These are phyloP conservation scores for Trichodelitschia bisporula DNA, from an alignment of 495 filamentous ascomycete species.

Conservation along the genomic window DNA sequence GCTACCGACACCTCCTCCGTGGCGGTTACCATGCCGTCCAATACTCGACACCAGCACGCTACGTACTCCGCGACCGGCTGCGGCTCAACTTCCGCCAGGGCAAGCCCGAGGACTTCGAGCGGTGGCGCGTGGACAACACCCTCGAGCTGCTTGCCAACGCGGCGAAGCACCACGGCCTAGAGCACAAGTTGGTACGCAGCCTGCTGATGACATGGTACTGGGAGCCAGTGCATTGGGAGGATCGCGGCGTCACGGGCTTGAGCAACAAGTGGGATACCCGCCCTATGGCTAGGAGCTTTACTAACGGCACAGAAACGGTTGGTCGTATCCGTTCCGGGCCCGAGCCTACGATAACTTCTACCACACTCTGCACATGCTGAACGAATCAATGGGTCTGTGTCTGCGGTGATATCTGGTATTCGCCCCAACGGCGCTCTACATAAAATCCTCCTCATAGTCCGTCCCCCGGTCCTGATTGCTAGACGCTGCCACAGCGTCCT, in stretches of 20 bases:
- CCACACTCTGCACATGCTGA: conserved; percentile 14
- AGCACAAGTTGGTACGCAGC: conserved; percentile 63
- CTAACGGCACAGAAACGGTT: conserved; percentile 2
- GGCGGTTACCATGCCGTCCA: conserved; percentile 52
- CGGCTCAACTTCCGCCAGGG: conserved; percentile 45
- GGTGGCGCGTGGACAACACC: conserved; percentile 41
- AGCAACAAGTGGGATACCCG: background rate
- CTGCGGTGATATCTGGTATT: conserved; percentile 5
- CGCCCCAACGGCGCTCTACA: conserved; percentile 19
- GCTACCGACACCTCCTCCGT: conserved; percentile 62
- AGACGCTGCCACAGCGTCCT: conserved; percentile 34
- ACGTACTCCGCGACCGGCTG: conserved; percentile 35
- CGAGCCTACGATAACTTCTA: conserved; percentile 15
- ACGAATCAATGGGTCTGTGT: conserved; percentile 18
- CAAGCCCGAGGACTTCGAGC: conserved; percentile 26
- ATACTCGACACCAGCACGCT: conserved; percentile 54
- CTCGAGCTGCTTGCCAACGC: conserved; percentile 54
- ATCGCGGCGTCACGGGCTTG: background rate
- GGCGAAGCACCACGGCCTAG: conserved; percentile 35
- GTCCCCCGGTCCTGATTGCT: conserved; percentile 42
- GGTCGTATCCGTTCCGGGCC: conserved; percentile 3
- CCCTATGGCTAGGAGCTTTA: background rate
- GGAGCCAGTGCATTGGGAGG: conserved; percentile 2
- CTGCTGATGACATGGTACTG: conserved; percentile 36
- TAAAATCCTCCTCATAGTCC: conserved; percentile 49